Evolutionary conservation across 129 eudicot species (phyloP), one percentile per base, ranked within the genome.

Genomic region (Artemisia tridentata): DNA sequence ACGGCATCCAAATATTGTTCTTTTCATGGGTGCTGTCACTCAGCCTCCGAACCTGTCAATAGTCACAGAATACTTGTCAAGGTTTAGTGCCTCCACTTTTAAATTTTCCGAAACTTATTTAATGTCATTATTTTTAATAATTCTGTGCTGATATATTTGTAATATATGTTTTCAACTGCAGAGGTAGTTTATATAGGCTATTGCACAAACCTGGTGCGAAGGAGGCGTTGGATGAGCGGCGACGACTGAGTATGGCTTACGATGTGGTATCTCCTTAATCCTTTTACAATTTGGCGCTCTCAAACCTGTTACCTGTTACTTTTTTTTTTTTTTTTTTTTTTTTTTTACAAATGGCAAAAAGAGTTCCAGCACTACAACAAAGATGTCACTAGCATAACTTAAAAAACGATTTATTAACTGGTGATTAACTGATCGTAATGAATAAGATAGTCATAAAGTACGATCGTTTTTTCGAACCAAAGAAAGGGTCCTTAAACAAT

Each of bases 1-100:
- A 73, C 91, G 95, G 51, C 97, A 90, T 84, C 95, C 88, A 75
- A 90, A 90, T 74, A 87, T 90, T 73, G 97, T 90, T 64, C 91
- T 87, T 72, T 87, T 90, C 54, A 83, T 90, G 91, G 97, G 97
- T 56, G 97, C 97, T 57, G 95, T 90, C 50, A 90, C 91, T 67
- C 85, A 90, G 79, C 95, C 91, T 11, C 97, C 97, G 2, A 90
- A 87, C 77, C 75, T 90, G 79, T 88, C 97, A 14, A 90, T 90
- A 70, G 91, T 90, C 15, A 90, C 97, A 2, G 97, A 90, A 77
- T 90, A 90, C 75, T 73, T 90, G 65, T 87, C 95, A 69, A 87
- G 97, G 97, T 85, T 46, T 62, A 23, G 69, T 61, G 65, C 66
- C 51, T 69, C 61, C 45, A 45, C 58, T 34, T 72, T 18, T 38